Percentiles rank a stretch among this genome's conserved stretches.
Conservation (phyloP, 1,284 basidiomycete genomes). For the Gomphus bonarii region DNA sequence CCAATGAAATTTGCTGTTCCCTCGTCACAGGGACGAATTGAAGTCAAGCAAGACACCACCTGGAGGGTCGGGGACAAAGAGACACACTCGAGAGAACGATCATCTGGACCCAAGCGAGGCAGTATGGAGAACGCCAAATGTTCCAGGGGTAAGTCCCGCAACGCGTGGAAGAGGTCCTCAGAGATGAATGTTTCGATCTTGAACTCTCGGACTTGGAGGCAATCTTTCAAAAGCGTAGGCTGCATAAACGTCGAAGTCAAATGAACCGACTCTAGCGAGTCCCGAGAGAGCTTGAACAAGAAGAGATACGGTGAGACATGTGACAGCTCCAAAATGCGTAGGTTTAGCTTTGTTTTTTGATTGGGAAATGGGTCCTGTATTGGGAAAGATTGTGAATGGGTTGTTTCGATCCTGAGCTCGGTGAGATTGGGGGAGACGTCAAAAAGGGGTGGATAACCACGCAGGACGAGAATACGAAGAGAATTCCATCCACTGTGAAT, state of each 20-base stretch:
- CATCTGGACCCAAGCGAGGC: background rate
- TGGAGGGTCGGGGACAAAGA: background rate
- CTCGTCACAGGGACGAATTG: background rate
- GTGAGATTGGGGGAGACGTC: background rate
- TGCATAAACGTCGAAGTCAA: background rate
- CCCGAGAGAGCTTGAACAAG: background rate
- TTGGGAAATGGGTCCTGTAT: background rate
- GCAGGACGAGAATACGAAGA: background rate
- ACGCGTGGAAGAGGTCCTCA: background rate
- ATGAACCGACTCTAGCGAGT: background rate
- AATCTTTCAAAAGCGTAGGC: background rate
- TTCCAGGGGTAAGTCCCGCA: background rate
- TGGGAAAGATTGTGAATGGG: background rate
- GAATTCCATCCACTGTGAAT: background rate
- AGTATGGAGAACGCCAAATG: background rate
- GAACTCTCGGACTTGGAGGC: background rate
- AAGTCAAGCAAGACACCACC: background rate
- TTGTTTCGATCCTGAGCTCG: background rate
- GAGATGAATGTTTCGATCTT: background rate
- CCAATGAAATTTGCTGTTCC: background rate
- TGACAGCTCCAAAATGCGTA: background rate
- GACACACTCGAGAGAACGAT: background rate
- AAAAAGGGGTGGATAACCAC: background rate
- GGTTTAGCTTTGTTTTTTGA: background rate
- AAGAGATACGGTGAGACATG: too few species aligned